Conservation (phyloP, 1,284 basidiomycete genomes). For the Coniferiporia sulphurascens region DNA sequence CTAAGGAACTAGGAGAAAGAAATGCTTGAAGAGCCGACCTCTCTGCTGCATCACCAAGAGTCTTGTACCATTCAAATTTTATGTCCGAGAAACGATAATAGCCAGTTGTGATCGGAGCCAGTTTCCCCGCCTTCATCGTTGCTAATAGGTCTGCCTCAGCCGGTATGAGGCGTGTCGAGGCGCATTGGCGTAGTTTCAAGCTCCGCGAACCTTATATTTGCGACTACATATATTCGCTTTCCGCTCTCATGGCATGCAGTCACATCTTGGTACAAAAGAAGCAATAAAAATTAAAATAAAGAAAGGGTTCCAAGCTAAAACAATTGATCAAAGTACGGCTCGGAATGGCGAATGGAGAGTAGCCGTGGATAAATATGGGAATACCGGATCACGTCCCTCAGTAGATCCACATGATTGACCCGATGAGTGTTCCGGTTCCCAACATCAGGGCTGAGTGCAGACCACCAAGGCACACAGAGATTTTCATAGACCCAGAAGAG, state of each 20-base stretch:
- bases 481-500: background rate
- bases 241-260: too few relatives aligned
- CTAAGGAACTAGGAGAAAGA: conserved; percentile 59
- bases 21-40: conserved; percentile 63
- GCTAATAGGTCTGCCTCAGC: background rate
- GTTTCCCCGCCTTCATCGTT: background rate
- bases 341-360: too few relatives aligned
- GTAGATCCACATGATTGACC: background rate
- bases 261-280: too few relatives aligned
- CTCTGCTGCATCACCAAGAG: conserved; percentile 44
- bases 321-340: too few relatives aligned
- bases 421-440: background rate
- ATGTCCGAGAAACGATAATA: conserved; percentile 80
- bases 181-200: too few relatives aligned
- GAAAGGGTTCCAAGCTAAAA: too few relatives aligned
- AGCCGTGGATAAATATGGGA: too few relatives aligned
- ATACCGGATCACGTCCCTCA: background rate
- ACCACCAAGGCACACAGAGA: background rate
- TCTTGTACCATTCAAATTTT: conserved; percentile 63
- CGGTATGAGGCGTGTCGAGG: too few relatives aligned
- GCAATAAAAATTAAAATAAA: too few relatives aligned
- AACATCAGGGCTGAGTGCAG: background rate
- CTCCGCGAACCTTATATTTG: too few relatives aligned
- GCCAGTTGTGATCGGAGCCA: conserved; percentile 47
- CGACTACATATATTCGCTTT: too few relatives aligned